phyloP scores from a whole-genome alignment of 2,329 filamentous ascomycete species.

The Plectosphaerella cucumerina region DNA sequence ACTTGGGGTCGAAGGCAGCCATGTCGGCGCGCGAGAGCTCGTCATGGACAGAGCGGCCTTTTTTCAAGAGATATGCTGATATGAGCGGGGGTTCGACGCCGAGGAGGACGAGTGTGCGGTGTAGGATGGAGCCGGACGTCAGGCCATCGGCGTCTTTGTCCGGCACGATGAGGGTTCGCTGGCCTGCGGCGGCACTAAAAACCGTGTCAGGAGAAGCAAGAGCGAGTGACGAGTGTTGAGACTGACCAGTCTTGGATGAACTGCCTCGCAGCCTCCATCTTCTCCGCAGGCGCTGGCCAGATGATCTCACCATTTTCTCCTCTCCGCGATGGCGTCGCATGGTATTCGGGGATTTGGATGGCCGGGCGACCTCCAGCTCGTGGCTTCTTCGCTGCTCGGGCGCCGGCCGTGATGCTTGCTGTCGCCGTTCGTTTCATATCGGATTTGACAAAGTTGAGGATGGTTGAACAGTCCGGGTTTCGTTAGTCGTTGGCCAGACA shows the following conservation, averaged over 20 bases:
- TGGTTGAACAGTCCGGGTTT: no score
- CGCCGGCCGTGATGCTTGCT: background rate
- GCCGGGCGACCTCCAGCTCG: constrained; percentile 6
- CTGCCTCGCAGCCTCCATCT: constrained; percentile 49
- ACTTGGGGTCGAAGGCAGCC: constrained; percentile 39
- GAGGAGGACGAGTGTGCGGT: constrained; percentile 54
- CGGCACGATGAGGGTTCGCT: constrained; percentile 56
- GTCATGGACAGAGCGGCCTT: constrained; percentile 55
- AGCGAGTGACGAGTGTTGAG: no score
- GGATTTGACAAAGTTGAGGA: no score
- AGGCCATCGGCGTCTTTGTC: constrained; percentile 69
- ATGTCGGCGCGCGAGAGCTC: constrained; percentile 48
- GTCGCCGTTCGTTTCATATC: background rate
- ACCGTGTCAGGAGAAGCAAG: constrained; percentile 6
- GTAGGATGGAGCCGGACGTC: constrained; percentile 58
- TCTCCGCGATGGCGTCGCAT: constrained; percentile 32
- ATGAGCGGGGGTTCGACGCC: constrained; percentile 51
- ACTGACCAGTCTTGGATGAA: constrained; percentile 56
- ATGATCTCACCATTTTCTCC: constrained; percentile 43
- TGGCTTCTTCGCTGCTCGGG: background rate
- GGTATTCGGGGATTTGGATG: constrained; percentile 34
- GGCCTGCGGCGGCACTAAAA: constrained; percentile 43
- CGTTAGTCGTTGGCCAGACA: no score
- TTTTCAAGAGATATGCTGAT: constrained; percentile 53
- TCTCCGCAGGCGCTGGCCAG: constrained; percentile 57